Evolutionary conservation across 345 rosid genomes (phyloP), one percentile per base, ranked within the genome.

Genomic region (Lepidium didymum): DNA sequence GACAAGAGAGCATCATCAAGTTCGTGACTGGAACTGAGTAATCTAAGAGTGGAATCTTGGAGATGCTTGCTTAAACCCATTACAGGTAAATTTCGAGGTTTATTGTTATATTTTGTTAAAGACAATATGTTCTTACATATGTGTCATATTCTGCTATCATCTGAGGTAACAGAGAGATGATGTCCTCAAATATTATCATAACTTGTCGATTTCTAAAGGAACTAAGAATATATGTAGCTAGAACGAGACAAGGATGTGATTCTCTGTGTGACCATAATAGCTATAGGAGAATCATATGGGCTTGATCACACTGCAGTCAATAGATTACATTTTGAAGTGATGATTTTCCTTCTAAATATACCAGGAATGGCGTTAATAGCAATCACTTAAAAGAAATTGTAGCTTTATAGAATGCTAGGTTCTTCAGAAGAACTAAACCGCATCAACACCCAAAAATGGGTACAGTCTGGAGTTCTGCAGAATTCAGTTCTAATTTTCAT

Each of bases 1-100:
- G 29, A 56, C 73, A 46, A 27, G 40, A 36, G 19, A 57, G 31
- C 29, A 56, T 46, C 37, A 68, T 19, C 29, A 68, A 64, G 51
- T 27, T 25, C 16, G 11, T 41, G 69, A 49, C 46, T 1, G 9
- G 9, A 21, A 63, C 56, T 35, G 34, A 19, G 43, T 5, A 54
- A 38, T 25, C 11, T 15, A 27, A 11, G 37, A 6, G 31, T 27
- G 37, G 36, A 52, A n/a, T 8, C 19, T 16, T 35, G 44, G 6
- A 67, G 62, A 34, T 44, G 54, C 6, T 67, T 55, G 63, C 21
- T 55, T 31, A 43, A 42, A 18, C 62, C 27, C 37, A 56, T 34
- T 8, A 44, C 64, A 67, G 46, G 64, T 56, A 56, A 67, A 34
- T 7, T 34, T 43, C 3, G 31, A n/a, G n/a, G n/a, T n/a, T n/a